phyloP scores from a whole-genome alignment of 192 early-diverging fungal genomes.

The Radiomyces spectabilis region DNA sequence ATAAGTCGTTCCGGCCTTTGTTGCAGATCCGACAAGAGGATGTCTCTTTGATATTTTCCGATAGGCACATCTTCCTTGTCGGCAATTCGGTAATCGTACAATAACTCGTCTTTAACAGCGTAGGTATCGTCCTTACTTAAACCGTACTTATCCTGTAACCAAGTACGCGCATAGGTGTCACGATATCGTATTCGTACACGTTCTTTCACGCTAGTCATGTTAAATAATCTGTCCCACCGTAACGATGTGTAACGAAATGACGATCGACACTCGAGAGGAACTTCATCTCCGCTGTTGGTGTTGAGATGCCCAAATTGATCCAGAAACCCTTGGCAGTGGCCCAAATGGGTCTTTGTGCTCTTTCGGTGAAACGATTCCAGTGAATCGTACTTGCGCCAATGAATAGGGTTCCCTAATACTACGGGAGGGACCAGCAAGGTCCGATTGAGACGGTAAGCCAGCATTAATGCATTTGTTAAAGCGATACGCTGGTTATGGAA shows the following conservation, averaged over 20 bases:
- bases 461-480: constrained; percentile 29
- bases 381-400: constrained; percentile 3
- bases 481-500: constrained; percentile 43
- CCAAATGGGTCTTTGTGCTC: background rate
- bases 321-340: constrained; percentile 3
- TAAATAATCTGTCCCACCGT: constrained; percentile 11
- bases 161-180: constrained; percentile 1
- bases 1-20: constrained; percentile 26
- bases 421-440: constrained; percentile 37
- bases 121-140: constrained; percentile 8
- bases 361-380: constrained; percentile 3
- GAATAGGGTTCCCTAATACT: constrained; percentile 16
- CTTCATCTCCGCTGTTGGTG: background rate
- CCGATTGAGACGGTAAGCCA: constrained; percentile 30
- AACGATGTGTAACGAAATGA: constrained; percentile 8
- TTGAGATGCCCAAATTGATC: background rate
- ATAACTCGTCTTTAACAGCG: background rate
- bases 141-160: background rate
- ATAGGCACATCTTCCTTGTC: background rate
- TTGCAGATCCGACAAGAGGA: constrained; percentile 21
- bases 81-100: constrained; percentile 3
- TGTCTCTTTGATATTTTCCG: constrained; percentile 3
- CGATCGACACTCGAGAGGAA: background rate
- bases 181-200: background rate
- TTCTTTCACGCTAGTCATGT: constrained; percentile 3